Evolutionary conservation across 2,329 filamentous ascomycete species (phyloP), one percentile per base, ranked within the genome.

Genomic region (Neonectria neomacrospora): DNA sequence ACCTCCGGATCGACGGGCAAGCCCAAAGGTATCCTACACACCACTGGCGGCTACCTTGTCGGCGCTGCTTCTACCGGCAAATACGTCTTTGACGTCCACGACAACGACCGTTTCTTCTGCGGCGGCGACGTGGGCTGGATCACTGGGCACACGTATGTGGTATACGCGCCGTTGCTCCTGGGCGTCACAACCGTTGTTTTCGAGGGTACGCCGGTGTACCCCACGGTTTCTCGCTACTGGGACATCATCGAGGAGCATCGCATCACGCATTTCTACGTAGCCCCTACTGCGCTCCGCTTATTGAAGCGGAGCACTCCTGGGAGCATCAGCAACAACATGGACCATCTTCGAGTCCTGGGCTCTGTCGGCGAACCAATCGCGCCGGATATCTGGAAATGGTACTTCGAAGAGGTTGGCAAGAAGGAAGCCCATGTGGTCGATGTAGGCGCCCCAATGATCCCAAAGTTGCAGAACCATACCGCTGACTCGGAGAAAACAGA

Each of bases 351-450:
- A 75, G 90, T 97, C 8, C 84, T 97, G 26, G 94, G 94, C 54
- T 96, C 94, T 9, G 94, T 97, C 52, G 94, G 94, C 67, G 94
- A 97, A 81, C 94, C 94, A 18, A 97, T 97, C 72, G 94, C 94
- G n/a, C 92, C 94, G 12, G 94, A 97, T 78, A 91, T 97, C 54
- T 97, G 94, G 94, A 97, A 97, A 81, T 97, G 94, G 94, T 97
- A 97, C 80, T 92, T 93, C 76, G 93, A 97, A 78, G 86, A 90
- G 67, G 93, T 97, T 53, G 94, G 94, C 74, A 95, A 93, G 84
- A 90, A 93, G 76, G 89, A 96, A 78, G 90, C 92, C 48, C 94
- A 97, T 74, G 86, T 97, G 77, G 90, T 97, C 52, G 94, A 97
- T 78, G 93, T 96, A 82, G 86, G 92, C 87, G 4, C n/a, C 3